Evolutionary conservation across 495 filamentous ascomycete genomes (phyloP).

Genomic region (Aspergillus saccharolyticus): DNA sequence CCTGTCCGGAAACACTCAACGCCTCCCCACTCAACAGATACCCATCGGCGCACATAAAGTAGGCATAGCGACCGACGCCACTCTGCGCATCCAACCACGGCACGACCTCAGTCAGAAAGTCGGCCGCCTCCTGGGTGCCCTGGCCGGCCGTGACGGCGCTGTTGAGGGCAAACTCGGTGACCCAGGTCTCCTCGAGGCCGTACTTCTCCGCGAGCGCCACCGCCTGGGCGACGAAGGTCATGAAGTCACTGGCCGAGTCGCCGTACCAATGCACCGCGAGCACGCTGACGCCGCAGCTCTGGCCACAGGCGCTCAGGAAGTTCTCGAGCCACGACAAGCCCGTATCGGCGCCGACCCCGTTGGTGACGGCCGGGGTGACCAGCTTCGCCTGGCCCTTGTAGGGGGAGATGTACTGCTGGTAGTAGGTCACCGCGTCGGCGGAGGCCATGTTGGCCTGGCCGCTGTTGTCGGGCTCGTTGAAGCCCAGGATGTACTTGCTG

Average conservation of each 20-base stretch:
- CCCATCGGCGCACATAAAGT: conserved; percentile 61
- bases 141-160: conserved; percentile 39
- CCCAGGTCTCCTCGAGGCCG: conserved; percentile 60
- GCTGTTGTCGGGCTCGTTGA: conserved; percentile 81
- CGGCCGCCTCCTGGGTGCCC: conserved; percentile 36
- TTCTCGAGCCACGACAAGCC: conserved; percentile 59
- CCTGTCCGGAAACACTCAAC: conserved; percentile 10
- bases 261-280: conserved; percentile 71
- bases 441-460: conserved; percentile 63
- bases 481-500: conserved; percentile 60
- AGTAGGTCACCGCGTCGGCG: conserved; percentile 53
- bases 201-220: conserved; percentile 38
- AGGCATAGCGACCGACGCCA: conserved; percentile 68
- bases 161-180: conserved; percentile 67
- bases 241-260: conserved; percentile 46
- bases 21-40: conserved; percentile 25
- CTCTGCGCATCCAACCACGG: conserved; percentile 62
- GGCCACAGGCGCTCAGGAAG: conserved; percentile 54
- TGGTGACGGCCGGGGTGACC: conserved; percentile 73
- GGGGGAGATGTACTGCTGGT: conserved; percentile 64
- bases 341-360: conserved; percentile 45
- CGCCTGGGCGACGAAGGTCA: conserved; percentile 51
- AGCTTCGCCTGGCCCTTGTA: conserved; percentile 61
- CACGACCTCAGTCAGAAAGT: conserved; percentile 54
- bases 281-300: conserved; percentile 58